These are phyloP conservation scores for Talaromyces wortmannii DNA, from an alignment of 495 filamentous ascomycete genomes.

Conservation along the genomic window DNA sequence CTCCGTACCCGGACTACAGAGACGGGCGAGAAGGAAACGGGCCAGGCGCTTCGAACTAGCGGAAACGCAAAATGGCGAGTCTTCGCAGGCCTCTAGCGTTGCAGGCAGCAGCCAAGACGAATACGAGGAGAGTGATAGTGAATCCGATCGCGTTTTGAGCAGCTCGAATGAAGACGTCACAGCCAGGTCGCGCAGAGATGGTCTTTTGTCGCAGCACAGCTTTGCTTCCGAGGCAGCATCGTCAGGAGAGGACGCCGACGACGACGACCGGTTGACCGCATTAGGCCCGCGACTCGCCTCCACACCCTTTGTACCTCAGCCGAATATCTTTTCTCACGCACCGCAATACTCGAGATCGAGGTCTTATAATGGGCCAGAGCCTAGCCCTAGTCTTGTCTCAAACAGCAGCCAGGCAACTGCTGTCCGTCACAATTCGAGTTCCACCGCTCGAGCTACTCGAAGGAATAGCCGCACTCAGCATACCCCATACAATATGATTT, in stretches of 20 bases:
- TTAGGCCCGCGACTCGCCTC: slow-evolving; percentile 57
- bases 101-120: slow-evolving; percentile 72
- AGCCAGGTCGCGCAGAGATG: slow-evolving; percentile 14
- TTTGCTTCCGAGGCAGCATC: slow-evolving; percentile 19
- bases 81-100: slow-evolving; percentile 25
- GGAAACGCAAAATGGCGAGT: slow-evolving; percentile 43
- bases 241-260: slow-evolving; percentile 41
- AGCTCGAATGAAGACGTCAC: slow-evolving; percentile 76
- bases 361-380: slow-evolving; percentile 32
- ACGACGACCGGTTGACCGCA: slow-evolving; percentile 77
- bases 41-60: slow-evolving; percentile 47
- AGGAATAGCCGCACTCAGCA: slow-evolving; percentile 29
- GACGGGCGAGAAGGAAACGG: slow-evolving; percentile 38
- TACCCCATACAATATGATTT: slow-evolving; percentile 55
- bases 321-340: slow-evolving; percentile 85
- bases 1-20: slow-evolving; percentile 14
- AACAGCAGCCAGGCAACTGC: slow-evolving; percentile 30
- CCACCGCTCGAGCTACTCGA: slow-evolving; percentile 20
- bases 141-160: slow-evolving; percentile 74
- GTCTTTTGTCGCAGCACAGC: slow-evolving; percentile 13
- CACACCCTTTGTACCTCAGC: slow-evolving; percentile 71
- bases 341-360: slow-evolving; percentile 51
- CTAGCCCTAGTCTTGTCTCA: slow-evolving; percentile 30
- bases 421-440: slow-evolving; percentile 29
- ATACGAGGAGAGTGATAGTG: slow-evolving; percentile 81